Conservation (phyloP, 306 rosid genomes). For the Pueraria montana region DNA sequence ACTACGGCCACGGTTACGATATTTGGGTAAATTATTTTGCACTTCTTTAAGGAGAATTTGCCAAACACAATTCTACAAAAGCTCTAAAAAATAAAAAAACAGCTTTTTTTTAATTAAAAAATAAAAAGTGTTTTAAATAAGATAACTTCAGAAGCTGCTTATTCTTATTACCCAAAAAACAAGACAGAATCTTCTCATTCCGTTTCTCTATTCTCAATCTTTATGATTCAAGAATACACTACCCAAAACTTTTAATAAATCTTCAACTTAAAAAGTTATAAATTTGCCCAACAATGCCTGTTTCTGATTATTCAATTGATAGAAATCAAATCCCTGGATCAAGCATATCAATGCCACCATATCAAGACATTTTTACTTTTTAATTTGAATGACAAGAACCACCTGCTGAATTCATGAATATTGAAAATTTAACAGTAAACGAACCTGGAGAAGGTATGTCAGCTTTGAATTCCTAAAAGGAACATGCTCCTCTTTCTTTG, state of each 20-base stretch:
- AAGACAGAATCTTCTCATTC: too few species aligned
- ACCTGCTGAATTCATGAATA: background rate
- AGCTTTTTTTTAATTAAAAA: too few species aligned
- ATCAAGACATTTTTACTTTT: background rate
- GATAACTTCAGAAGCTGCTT: background rate
- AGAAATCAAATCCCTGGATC: background rate
- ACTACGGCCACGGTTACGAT: too few species aligned
- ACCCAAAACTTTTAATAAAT: too few species aligned
- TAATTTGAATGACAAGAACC: slow-evolving; percentile 2
- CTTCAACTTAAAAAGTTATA: too few species aligned
- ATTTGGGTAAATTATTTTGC: too few species aligned
- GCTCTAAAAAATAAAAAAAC: too few species aligned
- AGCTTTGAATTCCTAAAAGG: slow-evolving; percentile 95
- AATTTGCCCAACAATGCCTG: background rate
- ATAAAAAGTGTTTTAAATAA: background rate
- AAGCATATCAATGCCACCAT: background rate
- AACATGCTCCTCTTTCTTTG: slow-evolving; percentile 91
- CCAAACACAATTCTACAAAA: too few species aligned
- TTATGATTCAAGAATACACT: too few species aligned
- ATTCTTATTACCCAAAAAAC: too few species aligned
- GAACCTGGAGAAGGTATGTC: slow-evolving; percentile 95
- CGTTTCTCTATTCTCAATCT: background rate
- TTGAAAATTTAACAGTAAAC: slow-evolving; percentile 18
- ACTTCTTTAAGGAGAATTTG: too few species aligned
- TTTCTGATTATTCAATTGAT: background rate